Conservation (phyloP, 2,329 filamentous ascomycete species). For the Aspergillus arachidicola region DNA sequence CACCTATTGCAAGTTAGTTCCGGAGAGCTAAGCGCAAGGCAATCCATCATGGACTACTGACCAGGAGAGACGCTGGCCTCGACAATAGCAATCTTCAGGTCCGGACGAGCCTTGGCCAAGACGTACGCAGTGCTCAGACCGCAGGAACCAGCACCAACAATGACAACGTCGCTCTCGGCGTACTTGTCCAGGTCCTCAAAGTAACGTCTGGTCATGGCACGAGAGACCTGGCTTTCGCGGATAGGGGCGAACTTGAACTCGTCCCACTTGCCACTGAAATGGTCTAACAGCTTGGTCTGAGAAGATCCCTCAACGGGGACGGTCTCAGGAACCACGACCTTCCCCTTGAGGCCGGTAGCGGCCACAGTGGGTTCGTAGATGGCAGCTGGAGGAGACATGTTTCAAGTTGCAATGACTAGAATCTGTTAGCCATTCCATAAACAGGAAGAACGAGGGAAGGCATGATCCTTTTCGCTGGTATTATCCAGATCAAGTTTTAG, state of each 20-base stretch:
- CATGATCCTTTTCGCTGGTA: constrained; percentile 99
- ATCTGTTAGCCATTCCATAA: constrained; percentile 46
- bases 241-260: constrained; percentile 81
- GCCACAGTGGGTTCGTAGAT: constrained; percentile 55
- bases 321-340: constrained; percentile 49
- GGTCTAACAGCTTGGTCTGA: constrained; percentile 60
- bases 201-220: constrained; percentile 92
- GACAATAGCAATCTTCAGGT: constrained; percentile 88
- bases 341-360: constrained; percentile 42
- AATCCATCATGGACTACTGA: constrained; percentile 24
- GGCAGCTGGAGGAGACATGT: constrained; percentile 79
- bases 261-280: constrained; percentile 77
- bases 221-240: constrained; percentile 87
- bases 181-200: constrained; percentile 86
- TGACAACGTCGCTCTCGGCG: constrained; percentile 91
- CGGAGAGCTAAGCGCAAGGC: background rate
- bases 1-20: constrained; percentile 53
- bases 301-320: constrained; percentile 39
- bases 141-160: constrained; percentile 86
- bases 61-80: constrained; percentile 82
- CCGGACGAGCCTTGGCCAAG: constrained; percentile 78
- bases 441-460: constrained; percentile 57
- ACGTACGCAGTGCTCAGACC: constrained; percentile 83
- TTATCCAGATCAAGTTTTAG: constrained; percentile 97
- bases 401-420: constrained; percentile 27